Evolutionary conservation across 345 rosid species (phyloP).

Genomic region (Salix dunnii): DNA sequence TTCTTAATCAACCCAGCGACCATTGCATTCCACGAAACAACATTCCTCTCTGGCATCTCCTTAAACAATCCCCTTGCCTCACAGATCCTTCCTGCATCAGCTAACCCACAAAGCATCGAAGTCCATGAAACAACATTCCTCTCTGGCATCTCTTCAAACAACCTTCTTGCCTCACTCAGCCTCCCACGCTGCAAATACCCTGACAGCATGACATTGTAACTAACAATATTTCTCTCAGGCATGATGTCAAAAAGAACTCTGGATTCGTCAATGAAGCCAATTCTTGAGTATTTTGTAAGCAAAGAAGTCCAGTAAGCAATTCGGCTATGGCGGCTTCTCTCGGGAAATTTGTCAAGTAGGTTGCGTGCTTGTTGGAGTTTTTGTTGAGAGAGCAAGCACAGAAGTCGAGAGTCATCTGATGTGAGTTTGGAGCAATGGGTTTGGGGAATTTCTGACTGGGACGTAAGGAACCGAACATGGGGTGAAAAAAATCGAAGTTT

Average conservation of each 20-base stretch:
- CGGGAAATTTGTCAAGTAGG: slow-evolving; percentile 49
- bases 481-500: not conserved
- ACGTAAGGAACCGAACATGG: slow-evolving; percentile 13
- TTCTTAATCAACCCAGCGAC: slow-evolving; percentile 47
- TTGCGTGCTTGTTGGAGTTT: slow-evolving; percentile 42
- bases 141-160: slow-evolving; percentile 51
- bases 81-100: slow-evolving; percentile 39
- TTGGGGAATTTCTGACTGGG: slow-evolving; percentile 13
- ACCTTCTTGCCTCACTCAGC: slow-evolving; percentile 37
- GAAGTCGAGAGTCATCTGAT: slow-evolving; percentile 35
- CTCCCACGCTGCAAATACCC: slow-evolving; percentile 44
- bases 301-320: slow-evolving; percentile 53
- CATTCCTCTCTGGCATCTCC: slow-evolving; percentile 59
- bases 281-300: slow-evolving; percentile 39
- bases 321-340: slow-evolving; percentile 31
- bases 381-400: slow-evolving; percentile 27
- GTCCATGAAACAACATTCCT: slow-evolving; percentile 69
- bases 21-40: slow-evolving; percentile 66
- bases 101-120: slow-evolving; percentile 45
- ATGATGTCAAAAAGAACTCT: slow-evolving; percentile 46
- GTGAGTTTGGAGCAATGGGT: slow-evolving; percentile 21
- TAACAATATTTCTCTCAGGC: slow-evolving; percentile 50
- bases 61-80: slow-evolving; percentile 50
- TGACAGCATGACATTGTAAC: slow-evolving; percentile 58
- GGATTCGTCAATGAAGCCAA: slow-evolving; percentile 54